A percentile compares a stretch with the other conserved stretches of the same genome.
These are phyloP conservation scores for Daldinia childiae DNA, from an alignment of 495 filamentous ascomycete species.

Conservation along the genomic window DNA sequence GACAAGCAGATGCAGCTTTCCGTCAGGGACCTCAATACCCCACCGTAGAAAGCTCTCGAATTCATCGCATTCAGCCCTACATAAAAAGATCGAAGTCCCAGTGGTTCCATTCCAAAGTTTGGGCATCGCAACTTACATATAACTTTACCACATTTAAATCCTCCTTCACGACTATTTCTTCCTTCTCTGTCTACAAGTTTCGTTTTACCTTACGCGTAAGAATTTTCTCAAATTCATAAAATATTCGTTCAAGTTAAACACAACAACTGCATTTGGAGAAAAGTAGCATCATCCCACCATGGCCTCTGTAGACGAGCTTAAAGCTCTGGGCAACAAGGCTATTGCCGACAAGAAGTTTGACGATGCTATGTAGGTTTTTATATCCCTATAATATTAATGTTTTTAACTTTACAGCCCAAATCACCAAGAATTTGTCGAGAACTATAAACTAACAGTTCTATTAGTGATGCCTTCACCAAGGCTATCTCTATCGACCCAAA, in stretches of 20 bases:
- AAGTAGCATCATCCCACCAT: slow-evolving; percentile 37
- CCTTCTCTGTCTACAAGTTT: background rate
- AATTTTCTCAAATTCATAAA: background rate
- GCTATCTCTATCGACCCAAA: slow-evolving; percentile 87
- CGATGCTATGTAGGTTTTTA: slow-evolving; percentile 83
- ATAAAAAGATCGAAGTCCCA: slow-evolving; percentile 26
- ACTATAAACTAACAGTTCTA: slow-evolving; percentile 21
- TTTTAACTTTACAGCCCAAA: slow-evolving; percentile 2
- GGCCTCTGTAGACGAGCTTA: slow-evolving; percentile 72
- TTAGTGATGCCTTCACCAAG: slow-evolving; percentile 89
- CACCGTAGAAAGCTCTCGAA: slow-evolving; percentile 49
- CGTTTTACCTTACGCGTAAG: background rate
- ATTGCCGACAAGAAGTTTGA: slow-evolving; percentile 96
- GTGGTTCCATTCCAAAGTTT: slow-evolving; percentile 24
- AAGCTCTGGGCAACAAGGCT: slow-evolving; percentile 97
- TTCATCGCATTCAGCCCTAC: slow-evolving; percentile 40
- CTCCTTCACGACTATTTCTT: background rate
- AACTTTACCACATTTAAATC: background rate
- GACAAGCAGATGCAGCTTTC: slow-evolving; percentile 4
- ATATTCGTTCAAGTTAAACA: background rate
- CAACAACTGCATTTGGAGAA: background rate
- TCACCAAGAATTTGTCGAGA: background rate
- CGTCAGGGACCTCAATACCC: slow-evolving; percentile 23
- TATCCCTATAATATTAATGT: background rate
- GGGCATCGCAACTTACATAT: background rate